A percentile compares a stretch with the other conserved stretches of the same genome.
phyloP scores from a whole-genome alignment of 2,329 filamentous ascomycete species.

The Cadophora sp. region DNA sequence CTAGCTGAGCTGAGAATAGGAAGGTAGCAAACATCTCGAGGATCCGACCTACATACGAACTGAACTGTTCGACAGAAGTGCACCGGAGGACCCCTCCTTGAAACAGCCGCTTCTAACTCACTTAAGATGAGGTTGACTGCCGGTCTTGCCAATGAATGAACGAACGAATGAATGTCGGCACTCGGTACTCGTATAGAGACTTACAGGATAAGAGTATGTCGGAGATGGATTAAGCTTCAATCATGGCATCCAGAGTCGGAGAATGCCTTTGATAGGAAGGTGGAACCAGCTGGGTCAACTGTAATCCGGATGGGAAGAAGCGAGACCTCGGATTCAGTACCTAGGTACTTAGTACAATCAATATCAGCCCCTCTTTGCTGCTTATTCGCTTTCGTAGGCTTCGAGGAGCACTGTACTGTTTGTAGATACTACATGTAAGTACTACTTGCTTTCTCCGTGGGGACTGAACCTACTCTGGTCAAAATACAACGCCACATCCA shows the following conservation, averaged over 20 bases:
- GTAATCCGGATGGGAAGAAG: background rate
- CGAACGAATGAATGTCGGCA: background rate
- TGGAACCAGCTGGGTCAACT: constrained; percentile 2
- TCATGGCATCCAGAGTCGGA: constrained; percentile 20
- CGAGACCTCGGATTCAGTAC: background rate
- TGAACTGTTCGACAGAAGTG: constrained; percentile 11
- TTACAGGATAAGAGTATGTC: constrained; percentile 4
- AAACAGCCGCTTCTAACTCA: constrained; percentile 25
- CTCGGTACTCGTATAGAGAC: no score
- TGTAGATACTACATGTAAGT: background rate
- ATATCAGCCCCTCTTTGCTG: background rate
- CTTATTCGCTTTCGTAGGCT: background rate
- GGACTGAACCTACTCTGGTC: no score
- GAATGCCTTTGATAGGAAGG: constrained; percentile 28
- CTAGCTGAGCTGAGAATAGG: constrained; percentile 5
- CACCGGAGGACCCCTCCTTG: constrained; percentile 23
- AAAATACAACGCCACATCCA: no score
- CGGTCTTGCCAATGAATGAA: constrained; percentile 9
- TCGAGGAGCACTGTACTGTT: background rate
- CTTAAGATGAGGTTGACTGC: constrained; percentile 23
- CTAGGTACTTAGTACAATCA: no score
- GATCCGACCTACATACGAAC: constrained; percentile 25
- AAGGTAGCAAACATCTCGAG: constrained; percentile 11
- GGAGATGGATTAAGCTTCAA: constrained; percentile 19
- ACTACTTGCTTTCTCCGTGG: no score